Evolutionary conservation across 169 alveolate species (phyloP), one percentile per base, ranked within the genome.

Genomic region (Cryptosporidium parvum): DNA sequence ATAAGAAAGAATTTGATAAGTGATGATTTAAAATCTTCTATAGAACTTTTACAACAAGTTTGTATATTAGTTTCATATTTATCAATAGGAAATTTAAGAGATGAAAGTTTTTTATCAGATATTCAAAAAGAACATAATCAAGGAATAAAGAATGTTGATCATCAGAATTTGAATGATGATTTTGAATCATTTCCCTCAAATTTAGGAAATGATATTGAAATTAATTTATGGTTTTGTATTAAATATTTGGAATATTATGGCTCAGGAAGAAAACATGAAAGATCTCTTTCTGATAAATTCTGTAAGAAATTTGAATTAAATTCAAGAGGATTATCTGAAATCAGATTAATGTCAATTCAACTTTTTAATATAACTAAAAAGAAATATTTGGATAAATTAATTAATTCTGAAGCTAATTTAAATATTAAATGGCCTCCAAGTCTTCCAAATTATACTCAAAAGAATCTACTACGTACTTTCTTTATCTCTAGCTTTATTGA

Each of bases 171-270:
- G 8, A 48, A 62, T 39, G 26, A 37, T 62, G 65, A 59, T 14
- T 80, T 62, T 44, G 44, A 21, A 10, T 29, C 51, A 21, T 4
- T 80, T 59, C 87, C 87, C 16, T 21, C 65, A 5, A 80, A 44
- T n/a, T 18, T 62, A 6, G 75, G 80, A 80, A 80, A 80, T 61
- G 87, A 80, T 62, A 42, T 80, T 35, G 87, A 80, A 42, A 48
- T 23, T 23, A 62, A 45, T 42, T 26, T 80, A 53, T 80, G 87
- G 87, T 80, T 42, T 42, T 80, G 80, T 16, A 80, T 80, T 58
- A 65, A 65, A 21, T 80, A 61, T 42, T 18, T 80, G n/a, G 52
- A 80, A 80, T 42, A 42, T 39, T 80, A 65, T 80, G 68, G 52
- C 3, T 62, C 73, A 31, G 39, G 52, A 12, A 44, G 6, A 23